Base-by-base conservation (phyloP, 495 filamentous ascomycete species). In the Aspergillus coremiiformis region DNA sequence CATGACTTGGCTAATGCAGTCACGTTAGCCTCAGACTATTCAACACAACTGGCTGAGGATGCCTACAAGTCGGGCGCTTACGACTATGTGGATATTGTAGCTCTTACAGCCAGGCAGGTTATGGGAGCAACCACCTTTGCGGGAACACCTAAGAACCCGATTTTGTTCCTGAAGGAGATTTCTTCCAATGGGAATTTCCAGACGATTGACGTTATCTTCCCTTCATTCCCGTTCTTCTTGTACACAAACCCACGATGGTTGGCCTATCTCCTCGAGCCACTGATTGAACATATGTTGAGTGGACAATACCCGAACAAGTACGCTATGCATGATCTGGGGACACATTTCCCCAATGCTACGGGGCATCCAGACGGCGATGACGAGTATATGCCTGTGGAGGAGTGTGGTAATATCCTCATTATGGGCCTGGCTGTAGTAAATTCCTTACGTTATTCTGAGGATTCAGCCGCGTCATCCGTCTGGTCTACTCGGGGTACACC, bases 121-220 rank as follows among this genome's bases (percentile, higher is more conserved):
- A 78, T 97, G 65, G 92, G 92, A 3, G 91, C 89, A 1, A 94
- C 89, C 4, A 84, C 82, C 39, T 96, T 97, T 63, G 80, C 89
- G 0, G 92, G 92, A 1, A 96, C 91, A 3, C 86, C 86, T 0
- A 85, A 92, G 2, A 74, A 83, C 53, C 89, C 91, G 0, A 80
- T 96, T 44, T 64, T 97, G 9, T 96, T 96, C 67, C 68, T 95
- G 51, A 97, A 97, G 66, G 92, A 97, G 66, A 97, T 97, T 49
- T 94, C 89, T 2, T 93, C 88, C 2, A 88, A 95, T 61, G 92
- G 92, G 2, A 96, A 97, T 62, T 86, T 85, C 70, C 90, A 97
- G 59, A 97, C 92, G 1, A 90, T 97, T 24, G 92, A 97, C 73
- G 90, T 97, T 61, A 96, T 97, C 60, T 97, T 95, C 77, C 92